phyloP scores from a whole-genome alignment of 176 grass and related monocot species.

The Musa beccarii region DNA sequence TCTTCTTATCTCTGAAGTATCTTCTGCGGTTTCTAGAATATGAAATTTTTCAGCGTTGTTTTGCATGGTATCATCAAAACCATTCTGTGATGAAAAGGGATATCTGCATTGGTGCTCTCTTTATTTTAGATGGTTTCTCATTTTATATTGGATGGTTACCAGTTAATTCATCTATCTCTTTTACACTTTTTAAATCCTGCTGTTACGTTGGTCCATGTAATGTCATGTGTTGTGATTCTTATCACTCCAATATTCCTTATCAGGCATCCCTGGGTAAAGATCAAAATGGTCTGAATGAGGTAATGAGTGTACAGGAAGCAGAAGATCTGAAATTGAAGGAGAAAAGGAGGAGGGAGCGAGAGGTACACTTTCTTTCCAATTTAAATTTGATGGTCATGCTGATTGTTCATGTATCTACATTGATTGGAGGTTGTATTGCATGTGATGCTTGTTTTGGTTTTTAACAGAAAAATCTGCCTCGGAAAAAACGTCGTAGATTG shows the following conservation, averaged over 20 bases:
- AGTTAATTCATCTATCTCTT: background rate
- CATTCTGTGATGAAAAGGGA: background rate
- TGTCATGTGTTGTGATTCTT: background rate
- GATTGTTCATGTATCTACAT: slow-evolving; percentile 1
- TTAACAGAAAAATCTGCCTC: slow-evolving; percentile 82
- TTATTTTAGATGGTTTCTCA: background rate
- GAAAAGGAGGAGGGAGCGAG: slow-evolving; percentile 69
- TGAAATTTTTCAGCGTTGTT: background rate
- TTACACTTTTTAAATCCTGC: background rate
- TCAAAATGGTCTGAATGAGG: slow-evolving; percentile 25
- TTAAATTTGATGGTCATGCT: slow-evolving; percentile 10
- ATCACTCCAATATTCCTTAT: background rate
- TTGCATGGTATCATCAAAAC: background rate
- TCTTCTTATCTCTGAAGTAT: background rate
- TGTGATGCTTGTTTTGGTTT: slow-evolving; percentile 14
- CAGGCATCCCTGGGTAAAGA: slow-evolving; percentile 49
- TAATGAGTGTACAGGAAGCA: slow-evolving; percentile 79
- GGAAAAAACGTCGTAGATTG: slow-evolving; percentile 72
- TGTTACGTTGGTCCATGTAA: background rate
- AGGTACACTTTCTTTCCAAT: slow-evolving; percentile 33
- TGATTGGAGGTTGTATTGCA: background rate
- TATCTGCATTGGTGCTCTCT: background rate
- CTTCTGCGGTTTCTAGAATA: background rate
- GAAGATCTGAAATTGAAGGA: slow-evolving; percentile 85
- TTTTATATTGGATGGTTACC: background rate